Base-by-base conservation (phyloP, 23 red algal genomes). In the Chondrus crispus region DNA sequence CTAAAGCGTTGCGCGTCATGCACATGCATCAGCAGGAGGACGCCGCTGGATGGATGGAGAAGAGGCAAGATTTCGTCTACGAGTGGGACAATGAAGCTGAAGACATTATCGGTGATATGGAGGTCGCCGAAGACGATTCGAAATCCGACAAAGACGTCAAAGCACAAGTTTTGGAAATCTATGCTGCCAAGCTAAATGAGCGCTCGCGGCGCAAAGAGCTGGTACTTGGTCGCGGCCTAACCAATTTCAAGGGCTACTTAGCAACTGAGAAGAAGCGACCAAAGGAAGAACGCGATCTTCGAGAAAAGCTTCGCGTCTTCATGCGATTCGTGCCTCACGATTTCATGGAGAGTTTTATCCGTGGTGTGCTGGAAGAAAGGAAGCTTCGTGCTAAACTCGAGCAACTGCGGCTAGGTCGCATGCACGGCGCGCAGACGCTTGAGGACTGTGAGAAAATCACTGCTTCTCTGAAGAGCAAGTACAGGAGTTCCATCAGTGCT, bases 31-130 rank as follows among this genome's bases (percentile, higher is more conserved):
- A 95, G 47, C 87, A 93, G 44, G 97, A 98, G 74, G 97, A 96
- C 48, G 92, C 90, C 38, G 86, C 94, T 18, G 97, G 97, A 19
- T 98, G 91, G 88, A 98, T 98, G 97, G 88, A 88, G 26, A 93
- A 95, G 18, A 91, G 97, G 8, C 89, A 93, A 43, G 97, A 98
- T 88, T 98, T 98, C 88, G 85, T 96, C 2, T 98, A 98, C 62
- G 97, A 98, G 66, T 98, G 97, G 97, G 94, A 96, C 45, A 96
- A 98, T 74, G 97, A 98, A 71, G 88, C 93, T 13, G 97, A 98
- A 74, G 97, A 98, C 32, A 93, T 96, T 22, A 68, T 98, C 32
- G 97, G 93, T 4, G 97, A 98, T 55, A 94, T 96, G 93, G 97
- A 98, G 70, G 42, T 98, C 18, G 44, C 81, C 49, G 87, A 86